A percentile compares a stretch with the other conserved stretches of the same genome.
phyloP scores from a whole-genome alignment of 306 rosid species.

The Fagus crenata region DNA sequence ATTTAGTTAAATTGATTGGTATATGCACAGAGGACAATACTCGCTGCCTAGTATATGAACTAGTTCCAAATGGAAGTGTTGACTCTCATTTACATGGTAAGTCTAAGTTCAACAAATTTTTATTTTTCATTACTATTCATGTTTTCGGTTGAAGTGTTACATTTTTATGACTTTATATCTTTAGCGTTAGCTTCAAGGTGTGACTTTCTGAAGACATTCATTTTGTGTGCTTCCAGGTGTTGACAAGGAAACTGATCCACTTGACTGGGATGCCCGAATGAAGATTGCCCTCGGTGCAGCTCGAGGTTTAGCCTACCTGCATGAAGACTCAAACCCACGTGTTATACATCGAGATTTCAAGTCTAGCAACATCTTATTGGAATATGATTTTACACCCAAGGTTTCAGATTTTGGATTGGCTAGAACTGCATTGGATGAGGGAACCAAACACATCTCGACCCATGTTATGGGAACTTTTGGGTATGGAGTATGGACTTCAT shows the following conservation, averaged over 20 bases:
- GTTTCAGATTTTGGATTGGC: constrained; percentile 99
- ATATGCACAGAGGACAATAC: constrained; percentile 76
- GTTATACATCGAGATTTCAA: constrained; percentile 96
- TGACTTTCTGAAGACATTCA: constrained; percentile 20
- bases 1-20: constrained; percentile 82
- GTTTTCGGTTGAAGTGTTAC: constrained; percentile 4
- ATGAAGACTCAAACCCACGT: constrained; percentile 94
- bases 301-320: constrained; percentile 87
- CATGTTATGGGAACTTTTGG: constrained; percentile 99
- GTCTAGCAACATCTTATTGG: constrained; percentile 94
- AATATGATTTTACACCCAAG: constrained; percentile 78
- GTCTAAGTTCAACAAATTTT: constrained; percentile 20
- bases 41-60: constrained; percentile 93
- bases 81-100: constrained; percentile 96
- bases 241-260: constrained; percentile 80
- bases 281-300: constrained; percentile 97
- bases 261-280: constrained; percentile 86
- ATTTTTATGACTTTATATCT: not conserved
- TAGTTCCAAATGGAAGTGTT: constrained; percentile 94
- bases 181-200: constrained; percentile 3
- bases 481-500: constrained; percentile 54
- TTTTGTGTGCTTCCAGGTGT: constrained; percentile 48
- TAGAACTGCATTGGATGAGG: constrained; percentile 84
- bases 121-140: not conserved
- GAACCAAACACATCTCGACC: constrained; percentile 88